Base-by-base conservation (phyloP, 1,284 basidiomycete genomes). In the Melampsora americana region DNA sequence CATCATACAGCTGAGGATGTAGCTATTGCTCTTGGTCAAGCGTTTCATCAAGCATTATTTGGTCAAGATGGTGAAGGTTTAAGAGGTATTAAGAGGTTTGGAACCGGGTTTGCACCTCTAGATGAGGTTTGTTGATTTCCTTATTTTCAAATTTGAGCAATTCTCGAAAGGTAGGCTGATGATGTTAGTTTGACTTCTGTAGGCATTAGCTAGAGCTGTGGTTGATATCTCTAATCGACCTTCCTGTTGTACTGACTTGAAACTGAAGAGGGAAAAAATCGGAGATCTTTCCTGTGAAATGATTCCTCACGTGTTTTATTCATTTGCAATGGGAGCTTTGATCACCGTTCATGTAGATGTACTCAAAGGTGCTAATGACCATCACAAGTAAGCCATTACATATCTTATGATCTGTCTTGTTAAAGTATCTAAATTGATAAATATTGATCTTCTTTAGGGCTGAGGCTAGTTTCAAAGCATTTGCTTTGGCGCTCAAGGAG, bases 211-310 rank as follows among this genome's bases (percentile, higher is more conserved):
- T 2, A 87, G 96, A 79, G 95, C 92, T 12, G 96, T 99, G 44
- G 92, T 99, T 78, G 96, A 99, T 84, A 97, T 99, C 79, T 99
- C 95, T 81, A 93, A 93, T 66, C 89, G 96, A 62, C 94, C 95
- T 2, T 98, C 91, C 86, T 99, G 97, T 83, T 89, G 93, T 70
- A 91, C 92, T 48, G 90, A 97, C 80, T 88, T 99, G 16, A 90
- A 91, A 28, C 87, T 97, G 78, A 92, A 90, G 83, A 87, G 96
- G 75, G 96, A 99, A 84, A 99, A 97, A 85, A 91, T 99, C 72
- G 96, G 96, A 68, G 96, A 98, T 80, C 87, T 86, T n/a, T 83
- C 82, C 74, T 82, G 81, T 23, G 96, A 99, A 85, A 98, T 99
- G 95, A 90, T 99, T 78, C 92, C 93, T 35, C 93, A 95, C 82